Percentiles rank a stretch among this genome's conserved stretches.
phyloP scores from a whole-genome alignment of 2,329 filamentous ascomycete species.

The Aspergillus sp. region DNA sequence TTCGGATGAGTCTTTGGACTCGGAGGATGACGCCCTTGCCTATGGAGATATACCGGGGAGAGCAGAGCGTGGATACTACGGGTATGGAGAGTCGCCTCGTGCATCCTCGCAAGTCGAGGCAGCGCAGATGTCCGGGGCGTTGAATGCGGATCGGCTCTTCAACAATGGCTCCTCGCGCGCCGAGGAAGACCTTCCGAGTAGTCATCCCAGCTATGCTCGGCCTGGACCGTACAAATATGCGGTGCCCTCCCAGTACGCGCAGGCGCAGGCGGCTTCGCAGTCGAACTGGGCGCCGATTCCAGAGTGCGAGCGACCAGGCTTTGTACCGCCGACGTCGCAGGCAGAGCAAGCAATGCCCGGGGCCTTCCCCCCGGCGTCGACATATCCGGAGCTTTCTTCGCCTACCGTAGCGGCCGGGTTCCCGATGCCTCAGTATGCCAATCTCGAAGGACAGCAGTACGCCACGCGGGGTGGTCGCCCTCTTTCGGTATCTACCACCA shows the following conservation, averaged over 20 bases:
- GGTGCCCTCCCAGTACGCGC: constrained; percentile 23
- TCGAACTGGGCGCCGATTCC: constrained; percentile 40
- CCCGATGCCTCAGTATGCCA: constrained; percentile 34
- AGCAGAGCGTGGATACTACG: constrained; percentile 17
- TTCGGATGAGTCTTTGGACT: constrained; percentile 29
- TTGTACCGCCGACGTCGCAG: constrained; percentile 39
- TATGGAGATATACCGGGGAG: constrained; percentile 33
- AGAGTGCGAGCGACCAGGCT: constrained; percentile 42
- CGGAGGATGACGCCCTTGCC: constrained; percentile 36
- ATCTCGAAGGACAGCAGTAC: constrained; percentile 23
- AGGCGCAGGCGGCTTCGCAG: constrained; percentile 18
- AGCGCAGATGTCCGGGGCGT: constrained; percentile 20
- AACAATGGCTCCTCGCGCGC: constrained; percentile 12
- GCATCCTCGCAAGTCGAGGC: constrained; percentile 8
- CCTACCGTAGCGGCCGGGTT: constrained; percentile 21
- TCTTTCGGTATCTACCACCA: constrained; percentile 10
- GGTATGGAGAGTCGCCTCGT: constrained; percentile 10
- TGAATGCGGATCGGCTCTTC: constrained; percentile 7
- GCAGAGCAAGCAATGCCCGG: constrained; percentile 29
- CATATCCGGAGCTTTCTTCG: constrained; percentile 20
- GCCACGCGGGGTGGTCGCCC: constrained; percentile 16
- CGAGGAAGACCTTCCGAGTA: constrained; percentile 16
- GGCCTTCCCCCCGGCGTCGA: constrained; percentile 33
- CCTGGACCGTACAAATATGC: constrained; percentile 33
- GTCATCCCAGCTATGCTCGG: constrained; percentile 36